Evolutionary conservation across 345 rosid species (phyloP).

Genomic region (Carallia pectinifolia): DNA sequence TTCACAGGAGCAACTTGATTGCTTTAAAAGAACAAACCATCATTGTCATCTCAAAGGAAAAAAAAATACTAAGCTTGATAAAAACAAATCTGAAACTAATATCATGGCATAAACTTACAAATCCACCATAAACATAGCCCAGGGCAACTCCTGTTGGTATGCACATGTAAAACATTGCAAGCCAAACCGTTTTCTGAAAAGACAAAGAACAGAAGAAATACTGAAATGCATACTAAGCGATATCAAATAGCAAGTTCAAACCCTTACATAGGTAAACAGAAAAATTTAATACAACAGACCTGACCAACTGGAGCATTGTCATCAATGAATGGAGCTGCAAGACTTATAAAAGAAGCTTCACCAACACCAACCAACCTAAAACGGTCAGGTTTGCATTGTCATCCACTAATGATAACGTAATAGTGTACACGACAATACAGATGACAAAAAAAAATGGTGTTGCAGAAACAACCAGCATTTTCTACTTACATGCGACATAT

Average conservation of each 20-base stretch:
- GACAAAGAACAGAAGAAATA: background rate
- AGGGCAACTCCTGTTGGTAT: conserved; percentile 28
- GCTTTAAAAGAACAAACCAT: no score
- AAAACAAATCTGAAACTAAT: background rate
- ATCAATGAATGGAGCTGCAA: conserved; percentile 1
- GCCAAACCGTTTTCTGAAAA: conserved; percentile 31
- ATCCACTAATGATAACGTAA: background rate
- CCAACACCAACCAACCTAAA: conserved; percentile 6
- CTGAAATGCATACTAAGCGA: background rate
- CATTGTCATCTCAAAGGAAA: no score
- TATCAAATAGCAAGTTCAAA: background rate
- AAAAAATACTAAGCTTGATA: background rate
- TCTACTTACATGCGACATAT: conserved; percentile 26
- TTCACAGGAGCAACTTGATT: no score
- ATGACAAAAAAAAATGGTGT: background rate
- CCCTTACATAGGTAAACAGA: background rate
- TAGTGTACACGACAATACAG: background rate
- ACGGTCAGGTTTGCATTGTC: background rate
- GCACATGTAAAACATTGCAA: conserved; percentile 30
- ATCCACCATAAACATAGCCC: conserved; percentile 32
- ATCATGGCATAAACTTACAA: conserved; percentile 17
- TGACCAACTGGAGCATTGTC: conserved; percentile 2
- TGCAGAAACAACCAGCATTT: conserved; percentile 3
- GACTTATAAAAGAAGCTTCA: background rate
- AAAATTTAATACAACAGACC: background rate